Percentiles rank a stretch among this genome's conserved stretches.
Conservation (phyloP, 2,329 filamentous ascomycete genomes). For the Endocalyx cinctus region DNA sequence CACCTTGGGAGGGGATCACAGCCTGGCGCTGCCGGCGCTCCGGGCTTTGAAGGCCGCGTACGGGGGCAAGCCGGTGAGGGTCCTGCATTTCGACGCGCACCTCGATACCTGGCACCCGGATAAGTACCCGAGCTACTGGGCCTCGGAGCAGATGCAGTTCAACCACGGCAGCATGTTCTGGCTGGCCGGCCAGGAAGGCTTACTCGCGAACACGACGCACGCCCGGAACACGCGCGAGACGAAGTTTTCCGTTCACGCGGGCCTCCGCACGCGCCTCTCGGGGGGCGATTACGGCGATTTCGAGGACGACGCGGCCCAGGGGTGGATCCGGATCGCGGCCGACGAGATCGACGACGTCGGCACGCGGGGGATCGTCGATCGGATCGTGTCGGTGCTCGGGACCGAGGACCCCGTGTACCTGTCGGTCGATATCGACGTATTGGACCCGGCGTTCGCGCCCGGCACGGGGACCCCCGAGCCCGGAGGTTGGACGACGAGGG, state of each 20-base stretch:
- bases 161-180: conserved; percentile 92
- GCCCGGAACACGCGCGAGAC: too few relatives aligned
- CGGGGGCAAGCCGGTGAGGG: conserved; percentile 60
- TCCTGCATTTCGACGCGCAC: conserved; percentile 74
- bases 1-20: conserved; percentile 71
- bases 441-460: conserved; percentile 63
- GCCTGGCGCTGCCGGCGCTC: conserved; percentile 64
- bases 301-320: conserved; percentile 68
- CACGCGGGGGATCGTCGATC: conserved; percentile 61
- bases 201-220: conserved; percentile 67
- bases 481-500: conserved; percentile 85
- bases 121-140: conserved; percentile 76
- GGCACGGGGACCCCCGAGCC: conserved; percentile 87
- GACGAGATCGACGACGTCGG: conserved; percentile 87
- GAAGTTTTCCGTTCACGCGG: conserved; percentile 83
- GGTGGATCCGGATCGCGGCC: conserved; percentile 74
- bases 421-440: conserved; percentile 70
- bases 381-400: conserved; percentile 68
- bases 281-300: conserved; percentile 63
- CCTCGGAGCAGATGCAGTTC: conserved; percentile 65
- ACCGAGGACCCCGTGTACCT: conserved; percentile 75
- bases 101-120: conserved; percentile 82
- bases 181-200: conserved; percentile 74
- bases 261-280: conserved; percentile 71
- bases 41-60: conserved; percentile 60